Percentiles rank a stretch among this genome's conserved stretches.
Conservation (phyloP, 2,329 filamentous ascomycete genomes). For the Hortaea werneckii region DNA sequence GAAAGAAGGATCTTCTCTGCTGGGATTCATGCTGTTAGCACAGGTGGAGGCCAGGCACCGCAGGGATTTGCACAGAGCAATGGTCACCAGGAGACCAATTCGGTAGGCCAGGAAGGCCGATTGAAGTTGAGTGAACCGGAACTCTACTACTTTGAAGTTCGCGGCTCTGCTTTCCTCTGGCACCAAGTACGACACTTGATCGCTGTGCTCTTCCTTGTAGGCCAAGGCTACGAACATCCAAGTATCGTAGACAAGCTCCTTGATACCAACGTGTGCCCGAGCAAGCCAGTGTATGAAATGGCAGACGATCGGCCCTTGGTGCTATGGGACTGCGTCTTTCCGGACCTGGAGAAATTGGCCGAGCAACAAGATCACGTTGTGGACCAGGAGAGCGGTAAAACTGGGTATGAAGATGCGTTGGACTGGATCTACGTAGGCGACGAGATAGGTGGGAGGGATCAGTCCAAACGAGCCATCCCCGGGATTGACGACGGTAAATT, state of each 20-base stretch:
- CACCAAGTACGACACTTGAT: constrained; percentile 96
- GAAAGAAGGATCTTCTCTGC: constrained; percentile 68
- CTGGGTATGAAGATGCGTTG: constrained; percentile 46
- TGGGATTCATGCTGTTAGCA: constrained; percentile 58
- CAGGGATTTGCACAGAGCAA: not conserved
- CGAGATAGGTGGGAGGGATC: constrained; percentile 32
- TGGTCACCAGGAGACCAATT: not conserved
- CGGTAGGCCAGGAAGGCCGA: not conserved
- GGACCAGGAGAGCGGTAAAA: constrained; percentile 14
- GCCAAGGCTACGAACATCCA: constrained; percentile 73
- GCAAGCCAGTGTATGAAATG: constrained; percentile 81
- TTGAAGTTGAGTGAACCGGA: constrained; percentile 36
- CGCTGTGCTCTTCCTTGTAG: constrained; percentile 82
- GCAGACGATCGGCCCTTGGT: constrained; percentile 83
- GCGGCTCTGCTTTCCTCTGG: constrained; percentile 91
- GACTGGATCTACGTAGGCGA: constrained; percentile 74
- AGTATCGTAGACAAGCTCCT: constrained; percentile 64
- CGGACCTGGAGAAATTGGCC: constrained; percentile 34
- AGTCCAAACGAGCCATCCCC: constrained; percentile 16
- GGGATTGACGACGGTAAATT: constrained; percentile 49
- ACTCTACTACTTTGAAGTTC: constrained; percentile 78
- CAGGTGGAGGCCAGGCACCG: not conserved
- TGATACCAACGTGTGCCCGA: constrained; percentile 58
- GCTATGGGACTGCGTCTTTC: constrained; percentile 92
- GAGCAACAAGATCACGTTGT: constrained; percentile 18